phyloP scores from a whole-genome alignment of 2,329 filamentous ascomycete genomes.

The Chaetomiaceae sp. region DNA sequence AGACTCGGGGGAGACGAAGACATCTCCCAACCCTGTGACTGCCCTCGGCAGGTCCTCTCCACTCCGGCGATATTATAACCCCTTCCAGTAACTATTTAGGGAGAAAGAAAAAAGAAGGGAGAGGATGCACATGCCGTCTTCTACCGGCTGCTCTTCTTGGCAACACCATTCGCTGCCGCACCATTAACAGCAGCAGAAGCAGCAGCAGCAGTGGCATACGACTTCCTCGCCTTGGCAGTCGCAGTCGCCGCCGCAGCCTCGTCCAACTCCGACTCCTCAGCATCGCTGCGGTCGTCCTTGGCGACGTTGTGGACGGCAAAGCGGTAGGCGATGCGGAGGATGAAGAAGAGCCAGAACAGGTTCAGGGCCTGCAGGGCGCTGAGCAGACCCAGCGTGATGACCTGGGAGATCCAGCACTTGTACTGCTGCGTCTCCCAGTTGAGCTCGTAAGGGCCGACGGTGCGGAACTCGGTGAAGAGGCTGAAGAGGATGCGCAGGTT shows the following conservation, averaged over 20 bases:
- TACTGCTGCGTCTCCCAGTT: slow-evolving; percentile 73
- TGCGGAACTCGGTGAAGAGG: slow-evolving; percentile 68
- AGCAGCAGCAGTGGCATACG: neutral
- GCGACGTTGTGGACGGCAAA: slow-evolving; percentile 56
- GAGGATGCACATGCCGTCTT: neutral
- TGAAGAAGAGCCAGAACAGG: slow-evolving; percentile 75
- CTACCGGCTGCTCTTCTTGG: slow-evolving; percentile 11
- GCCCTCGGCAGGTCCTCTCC: too few relatives aligned
- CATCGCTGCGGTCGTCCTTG: slow-evolving; percentile 67
- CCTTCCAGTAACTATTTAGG: neutral
- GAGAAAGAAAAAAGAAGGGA: neutral
- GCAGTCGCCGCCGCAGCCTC: slow-evolving; percentile 20
- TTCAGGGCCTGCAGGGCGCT: slow-evolving; percentile 67
- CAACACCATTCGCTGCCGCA: slow-evolving; percentile 1
- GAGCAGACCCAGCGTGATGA: slow-evolving; percentile 61
- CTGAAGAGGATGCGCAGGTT: slow-evolving; percentile 73
- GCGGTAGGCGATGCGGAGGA: slow-evolving; percentile 66
- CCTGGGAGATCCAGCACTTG: slow-evolving; percentile 65
- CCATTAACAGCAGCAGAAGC: neutral
- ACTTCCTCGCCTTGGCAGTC: slow-evolving; percentile 24
- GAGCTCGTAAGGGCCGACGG: slow-evolving; percentile 66
- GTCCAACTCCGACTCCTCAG: slow-evolving; percentile 54
- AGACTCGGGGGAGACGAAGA: too few relatives aligned
- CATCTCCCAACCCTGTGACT: too few relatives aligned
- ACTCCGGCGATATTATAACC: slow-evolving; percentile 1